Percentiles rank a stretch among this genome's conserved stretches.
Conservation (phyloP, 2,329 filamentous ascomycete genomes). For the Daldinia sp. region DNA sequence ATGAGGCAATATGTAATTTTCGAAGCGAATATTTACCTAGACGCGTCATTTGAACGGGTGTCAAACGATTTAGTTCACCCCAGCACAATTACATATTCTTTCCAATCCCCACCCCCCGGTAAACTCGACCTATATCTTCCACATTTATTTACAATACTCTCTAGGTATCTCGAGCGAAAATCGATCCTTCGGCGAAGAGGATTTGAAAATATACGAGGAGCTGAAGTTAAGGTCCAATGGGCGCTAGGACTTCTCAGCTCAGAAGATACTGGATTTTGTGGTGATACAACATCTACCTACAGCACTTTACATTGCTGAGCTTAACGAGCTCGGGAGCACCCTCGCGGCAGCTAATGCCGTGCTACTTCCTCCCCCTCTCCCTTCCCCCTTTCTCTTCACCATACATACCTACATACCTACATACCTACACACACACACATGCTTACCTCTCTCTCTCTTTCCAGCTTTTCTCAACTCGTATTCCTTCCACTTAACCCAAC, state of each 20-base stretch:
- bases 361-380: neutral
- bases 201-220: too few relatives aligned
- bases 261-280: neutral
- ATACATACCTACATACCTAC: neutral
- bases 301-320: neutral
- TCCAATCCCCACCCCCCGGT: too few relatives aligned
- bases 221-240: neutral
- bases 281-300: neutral
- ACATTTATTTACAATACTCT: too few relatives aligned
- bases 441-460: too few relatives aligned
- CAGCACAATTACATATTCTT: too few relatives aligned
- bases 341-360: constrained; percentile 16
- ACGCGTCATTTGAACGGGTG: too few relatives aligned
- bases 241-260: neutral
- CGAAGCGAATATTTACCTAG: too few relatives aligned
- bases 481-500: neutral
- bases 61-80: too few relatives aligned
- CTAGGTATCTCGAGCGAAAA: too few relatives aligned
- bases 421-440: neutral
- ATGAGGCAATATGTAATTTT: too few relatives aligned
- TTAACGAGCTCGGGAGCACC: neutral
- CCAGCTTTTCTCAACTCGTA: neutral
- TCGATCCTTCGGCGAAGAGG: too few relatives aligned
- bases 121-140: too few relatives aligned
- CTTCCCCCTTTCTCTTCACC: neutral